Evolutionary conservation across 305 asterid genomes (phyloP).

Genomic region (Plantago lanceolata): DNA sequence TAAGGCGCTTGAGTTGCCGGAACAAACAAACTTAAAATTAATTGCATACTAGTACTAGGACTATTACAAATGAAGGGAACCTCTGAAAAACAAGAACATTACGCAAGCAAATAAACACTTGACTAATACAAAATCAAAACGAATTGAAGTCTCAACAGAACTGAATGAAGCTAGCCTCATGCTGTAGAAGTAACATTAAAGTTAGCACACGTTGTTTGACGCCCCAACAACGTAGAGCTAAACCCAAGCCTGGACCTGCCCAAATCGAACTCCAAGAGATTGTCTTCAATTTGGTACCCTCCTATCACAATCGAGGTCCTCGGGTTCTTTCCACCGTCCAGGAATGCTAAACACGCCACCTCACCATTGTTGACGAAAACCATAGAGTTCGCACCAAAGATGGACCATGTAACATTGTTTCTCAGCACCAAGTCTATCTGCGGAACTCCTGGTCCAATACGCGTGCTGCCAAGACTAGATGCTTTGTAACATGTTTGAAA

Average conservation of each 20-base stretch:
- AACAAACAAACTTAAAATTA: too few species aligned
- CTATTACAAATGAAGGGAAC: too few species aligned
- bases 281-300: slow-evolving; percentile 41
- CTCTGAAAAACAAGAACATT: too few species aligned
- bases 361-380: slow-evolving; percentile 26
- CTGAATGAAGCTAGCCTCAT: neutral
- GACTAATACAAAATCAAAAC: too few species aligned
- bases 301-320: slow-evolving; percentile 37
- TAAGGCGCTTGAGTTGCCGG: too few species aligned
- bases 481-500: slow-evolving; percentile 33
- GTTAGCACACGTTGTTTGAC: slow-evolving; percentile 35
- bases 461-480: slow-evolving; percentile 35
- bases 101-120: too few species aligned
- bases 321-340: slow-evolving; percentile 38
- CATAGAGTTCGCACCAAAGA: slow-evolving; percentile 44
- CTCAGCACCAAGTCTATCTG: slow-evolving; percentile 32
- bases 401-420: slow-evolving; percentile 35
- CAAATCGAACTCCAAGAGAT: slow-evolving; percentile 39
- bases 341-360: slow-evolving; percentile 36
- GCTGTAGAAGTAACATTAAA: slow-evolving; percentile 31
- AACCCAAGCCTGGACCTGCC: slow-evolving; percentile 34
- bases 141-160: too few species aligned
- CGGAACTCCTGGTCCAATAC: slow-evolving; percentile 41
- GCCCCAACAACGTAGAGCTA: slow-evolving; percentile 33
- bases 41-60: too few species aligned